Evolutionary conservation across 2,329 filamentous ascomycete species (phyloP).

Genomic region (Colletotrichum karsti): DNA sequence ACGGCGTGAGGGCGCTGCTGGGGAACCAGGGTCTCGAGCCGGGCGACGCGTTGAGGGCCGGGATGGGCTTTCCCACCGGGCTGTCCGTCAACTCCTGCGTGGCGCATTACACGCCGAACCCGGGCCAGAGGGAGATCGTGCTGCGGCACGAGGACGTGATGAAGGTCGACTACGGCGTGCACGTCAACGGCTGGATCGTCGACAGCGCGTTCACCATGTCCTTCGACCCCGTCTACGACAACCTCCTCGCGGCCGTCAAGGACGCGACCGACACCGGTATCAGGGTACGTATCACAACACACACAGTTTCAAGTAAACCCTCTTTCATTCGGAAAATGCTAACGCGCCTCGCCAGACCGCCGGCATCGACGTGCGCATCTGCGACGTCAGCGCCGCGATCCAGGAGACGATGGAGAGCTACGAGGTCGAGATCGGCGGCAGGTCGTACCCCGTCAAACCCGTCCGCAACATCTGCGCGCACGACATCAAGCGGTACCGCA

Average conservation of each 20-base stretch:
- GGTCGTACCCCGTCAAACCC: slow-evolving; percentile 81
- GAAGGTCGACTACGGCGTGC: slow-evolving; percentile 85
- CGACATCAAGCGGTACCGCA: slow-evolving; percentile 88
- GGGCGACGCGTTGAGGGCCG: slow-evolving; percentile 80
- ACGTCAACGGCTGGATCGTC: slow-evolving; percentile 82
- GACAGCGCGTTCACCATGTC: slow-evolving; percentile 84
- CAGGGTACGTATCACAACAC: slow-evolving; percentile 46
- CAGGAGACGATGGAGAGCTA: slow-evolving; percentile 95
- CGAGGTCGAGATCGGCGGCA: slow-evolving; percentile 84
- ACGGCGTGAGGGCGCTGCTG: slow-evolving; percentile 79
- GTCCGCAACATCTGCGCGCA: slow-evolving; percentile 91
- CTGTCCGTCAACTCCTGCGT: slow-evolving; percentile 86
- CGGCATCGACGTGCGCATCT: slow-evolving; percentile 89
- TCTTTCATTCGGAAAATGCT: too few relatives aligned
- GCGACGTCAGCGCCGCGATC: slow-evolving; percentile 83
- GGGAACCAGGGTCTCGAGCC: slow-evolving; percentile 81
- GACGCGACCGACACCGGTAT: slow-evolving; percentile 87
- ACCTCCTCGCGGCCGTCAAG: slow-evolving; percentile 76
- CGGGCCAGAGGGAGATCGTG: slow-evolving; percentile 78
- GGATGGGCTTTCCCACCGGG: slow-evolving; percentile 88
- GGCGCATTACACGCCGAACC: slow-evolving; percentile 88
- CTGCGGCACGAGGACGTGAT: slow-evolving; percentile 79
- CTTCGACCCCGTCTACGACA: slow-evolving; percentile 79
- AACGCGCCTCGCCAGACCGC: slow-evolving; percentile 48
- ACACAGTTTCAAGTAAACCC: too few relatives aligned